Base-by-base conservation (phyloP, 768 basidiomycete genomes). In the Tylopilus balloui region DNA sequence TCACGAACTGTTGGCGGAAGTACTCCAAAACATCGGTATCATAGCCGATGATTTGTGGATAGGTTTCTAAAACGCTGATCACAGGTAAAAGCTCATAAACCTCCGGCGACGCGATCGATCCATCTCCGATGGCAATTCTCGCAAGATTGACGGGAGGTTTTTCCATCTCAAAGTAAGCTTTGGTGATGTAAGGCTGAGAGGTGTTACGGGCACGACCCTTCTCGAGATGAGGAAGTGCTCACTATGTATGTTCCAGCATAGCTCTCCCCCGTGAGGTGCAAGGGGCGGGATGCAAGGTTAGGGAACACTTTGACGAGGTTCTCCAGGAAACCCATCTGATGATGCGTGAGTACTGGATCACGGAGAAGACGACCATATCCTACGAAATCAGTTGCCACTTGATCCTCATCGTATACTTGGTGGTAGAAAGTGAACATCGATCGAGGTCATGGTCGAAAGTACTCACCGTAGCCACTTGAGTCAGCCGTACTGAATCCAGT, bases 291-390 rank as follows among this genome's bases (percentile, higher is more conserved):
- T 13, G 78, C 78, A 20, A 88, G 72, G 56, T 74, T 73, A 15
- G 87, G 87, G 65, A 89, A 89, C 10, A 88, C 80, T 56, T 82
- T 82, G 59, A 87, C 82, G 3, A 88, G 70, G 59, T 88, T 88
- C 23, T 64, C 67, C 37, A 90, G 63, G 63, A 88, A 88, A 14
- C 82, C 84, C 70, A 88, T 77, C 86, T 88, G 42, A 7, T 23
- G 14, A 39, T 5, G 36, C 31, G 38, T 58, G 21, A 50, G 41
- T 28, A 47, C 34, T 45, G 17, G 41, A 44, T 28, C 5, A 36
- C 29, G 12, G 21, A 28, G 15, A n/a, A 37, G 5, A 12, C 6
- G 10, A 20, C 40, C 0, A n/a, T 25, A 38, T 63, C 80, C 56
- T 50, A 74, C 71, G 38, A 75, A 76, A 49, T 76, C 74, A 21